Conservation (phyloP, 225 moss, liverwort and hornwort species). For the Ulota crispa region DNA sequence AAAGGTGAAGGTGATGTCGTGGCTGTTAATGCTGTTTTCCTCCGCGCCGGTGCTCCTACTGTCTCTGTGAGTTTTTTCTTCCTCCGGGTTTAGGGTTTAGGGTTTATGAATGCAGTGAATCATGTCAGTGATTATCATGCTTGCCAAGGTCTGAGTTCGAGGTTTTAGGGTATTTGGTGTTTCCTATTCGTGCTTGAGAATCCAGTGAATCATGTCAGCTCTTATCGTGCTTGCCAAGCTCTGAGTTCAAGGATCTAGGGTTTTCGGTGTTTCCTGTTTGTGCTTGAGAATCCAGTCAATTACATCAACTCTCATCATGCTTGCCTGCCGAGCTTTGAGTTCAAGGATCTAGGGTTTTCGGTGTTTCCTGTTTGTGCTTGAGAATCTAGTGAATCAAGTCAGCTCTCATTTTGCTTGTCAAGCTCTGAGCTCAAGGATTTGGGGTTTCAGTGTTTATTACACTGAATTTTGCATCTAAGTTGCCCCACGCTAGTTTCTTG, state of each 20-base stretch:
- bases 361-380: neutral
- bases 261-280: neutral
- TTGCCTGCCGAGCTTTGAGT: neutral
- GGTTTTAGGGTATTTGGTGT: neutral
- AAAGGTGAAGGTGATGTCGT: slow-evolving; percentile 61
- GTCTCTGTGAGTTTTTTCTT: slow-evolving; percentile 24
- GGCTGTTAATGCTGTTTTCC: slow-evolving; percentile 62
- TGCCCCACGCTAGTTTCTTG: too few relatives aligned
- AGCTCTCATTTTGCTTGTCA: too few relatives aligned
- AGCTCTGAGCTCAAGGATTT: too few relatives aligned
- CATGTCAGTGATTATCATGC: neutral
- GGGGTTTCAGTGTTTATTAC: too few relatives aligned
- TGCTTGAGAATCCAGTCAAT: neutral
- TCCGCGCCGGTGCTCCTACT: slow-evolving; percentile 63
- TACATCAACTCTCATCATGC: neutral
- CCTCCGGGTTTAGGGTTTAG: neutral
- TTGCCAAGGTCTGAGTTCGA: neutral
- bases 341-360: neutral
- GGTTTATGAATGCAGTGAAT: neutral
- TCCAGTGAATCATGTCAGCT: neutral
- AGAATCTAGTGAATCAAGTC: too few relatives aligned
- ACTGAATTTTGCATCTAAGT: too few relatives aligned
- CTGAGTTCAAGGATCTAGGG: neutral
- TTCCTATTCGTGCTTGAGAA: neutral
- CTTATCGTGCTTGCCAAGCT: neutral